These are phyloP conservation scores for Fomitiporia mediterranea DNA, from an alignment of 1,284 basidiomycete species.

Conservation along the genomic window DNA sequence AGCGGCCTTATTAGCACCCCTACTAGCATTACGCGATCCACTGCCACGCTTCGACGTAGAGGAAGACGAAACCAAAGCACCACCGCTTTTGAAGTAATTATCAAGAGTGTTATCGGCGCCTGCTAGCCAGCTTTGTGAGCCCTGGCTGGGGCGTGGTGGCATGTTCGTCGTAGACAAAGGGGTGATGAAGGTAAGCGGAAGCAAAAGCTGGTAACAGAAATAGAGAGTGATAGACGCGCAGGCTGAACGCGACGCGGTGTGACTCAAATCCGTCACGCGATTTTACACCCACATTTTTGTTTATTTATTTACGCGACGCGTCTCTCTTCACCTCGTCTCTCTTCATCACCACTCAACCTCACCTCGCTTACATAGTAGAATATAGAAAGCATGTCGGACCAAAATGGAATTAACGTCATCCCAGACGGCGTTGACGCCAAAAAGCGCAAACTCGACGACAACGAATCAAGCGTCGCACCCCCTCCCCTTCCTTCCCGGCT, in stretches of 20 bases:
- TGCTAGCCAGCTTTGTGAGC: not conserved
- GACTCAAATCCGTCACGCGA: not conserved
- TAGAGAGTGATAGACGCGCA: not conserved
- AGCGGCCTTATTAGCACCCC: not conserved
- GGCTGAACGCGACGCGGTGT: not conserved
- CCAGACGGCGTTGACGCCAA: conserved; percentile 15
- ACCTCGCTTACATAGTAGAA: not conserved
- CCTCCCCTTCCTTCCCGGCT: conserved; percentile 47
- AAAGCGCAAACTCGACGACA: conserved; percentile 19
- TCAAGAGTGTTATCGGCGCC: not conserved
- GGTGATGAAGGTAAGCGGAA: not conserved
- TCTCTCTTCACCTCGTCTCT: not conserved
- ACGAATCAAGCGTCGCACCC: not conserved
- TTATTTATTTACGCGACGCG: conserved; percentile 10
- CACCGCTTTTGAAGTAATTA: not conserved
- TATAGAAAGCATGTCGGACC: not conserved
- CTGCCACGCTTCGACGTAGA: not conserved
- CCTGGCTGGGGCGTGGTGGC: not conserved
- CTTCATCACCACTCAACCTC: not conserved
- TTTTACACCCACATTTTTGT: not conserved
- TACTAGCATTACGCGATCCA: not conserved
- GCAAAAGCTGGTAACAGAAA: not conserved
- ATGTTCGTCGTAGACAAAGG: not conserved
- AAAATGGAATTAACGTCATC: conserved; percentile 3
- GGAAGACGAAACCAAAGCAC: not conserved